Evolutionary conservation across 2,329 filamentous ascomycete genomes (phyloP).

Genomic region (Colletotrichum cereale): DNA sequence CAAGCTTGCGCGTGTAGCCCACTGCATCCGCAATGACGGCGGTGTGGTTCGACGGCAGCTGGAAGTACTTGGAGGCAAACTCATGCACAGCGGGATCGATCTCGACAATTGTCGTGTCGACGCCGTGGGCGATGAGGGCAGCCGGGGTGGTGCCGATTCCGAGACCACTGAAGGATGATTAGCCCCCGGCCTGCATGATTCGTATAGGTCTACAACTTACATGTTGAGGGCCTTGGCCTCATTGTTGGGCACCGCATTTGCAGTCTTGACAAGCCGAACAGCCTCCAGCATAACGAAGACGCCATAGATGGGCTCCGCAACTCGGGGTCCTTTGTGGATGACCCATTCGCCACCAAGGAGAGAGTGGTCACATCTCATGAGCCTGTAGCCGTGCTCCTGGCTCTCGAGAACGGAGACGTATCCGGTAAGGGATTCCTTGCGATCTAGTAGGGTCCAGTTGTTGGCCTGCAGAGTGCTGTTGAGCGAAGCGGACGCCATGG

Average conservation of each 20-base stretch:
- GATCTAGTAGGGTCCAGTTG: slow-evolving; percentile 82
- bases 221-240: slow-evolving; percentile 86
- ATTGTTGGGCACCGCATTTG: slow-evolving; percentile 66
- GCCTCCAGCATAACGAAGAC: slow-evolving; percentile 98
- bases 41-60: slow-evolving; percentile 80
- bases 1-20: slow-evolving; percentile 68
- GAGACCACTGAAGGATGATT: slow-evolving; percentile 73
- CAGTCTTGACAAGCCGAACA: slow-evolving; percentile 80
- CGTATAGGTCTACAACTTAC: slow-evolving; percentile 62
- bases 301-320: slow-evolving; percentile 90
- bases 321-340: slow-evolving; percentile 60
- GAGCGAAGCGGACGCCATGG: slow-evolving; percentile 69
- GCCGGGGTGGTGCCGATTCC: slow-evolving; percentile 93
- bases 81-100: slow-evolving; percentile 91
- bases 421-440: slow-evolving; percentile 88
- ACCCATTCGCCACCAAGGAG: slow-evolving; percentile 94
- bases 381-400: slow-evolving; percentile 75
- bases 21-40: slow-evolving; percentile 87
- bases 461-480: slow-evolving; percentile 75
- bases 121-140: slow-evolving; percentile 86
- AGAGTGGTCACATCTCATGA: slow-evolving; percentile 94
- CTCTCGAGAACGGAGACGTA: slow-evolving; percentile 94
- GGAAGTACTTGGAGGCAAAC: slow-evolving; percentile 87
- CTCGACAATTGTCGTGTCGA: slow-evolving; percentile 94
- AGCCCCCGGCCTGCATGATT: slow-evolving; percentile 41